Conservation (phyloP, 768 basidiomycete species). For the Xerocomellus chrysenteron region DNA sequence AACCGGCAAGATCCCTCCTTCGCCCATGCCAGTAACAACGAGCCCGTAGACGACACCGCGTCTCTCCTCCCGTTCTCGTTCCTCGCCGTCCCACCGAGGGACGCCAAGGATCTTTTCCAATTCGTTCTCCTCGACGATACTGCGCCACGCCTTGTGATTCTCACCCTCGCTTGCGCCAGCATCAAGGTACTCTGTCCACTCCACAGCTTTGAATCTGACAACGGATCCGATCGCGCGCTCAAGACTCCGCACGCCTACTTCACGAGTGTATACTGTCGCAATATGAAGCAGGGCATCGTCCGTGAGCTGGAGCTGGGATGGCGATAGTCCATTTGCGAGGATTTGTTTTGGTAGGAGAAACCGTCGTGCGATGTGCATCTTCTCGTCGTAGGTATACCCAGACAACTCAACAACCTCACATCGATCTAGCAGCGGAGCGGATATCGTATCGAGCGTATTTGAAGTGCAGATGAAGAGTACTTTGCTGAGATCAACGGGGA, state of each 20-base stretch:
- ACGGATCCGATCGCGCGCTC: slow-evolving; percentile 86
- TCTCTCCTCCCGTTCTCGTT: slow-evolving; percentile 69
- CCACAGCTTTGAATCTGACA: slow-evolving; percentile 90
- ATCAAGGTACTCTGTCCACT: slow-evolving; percentile 71
- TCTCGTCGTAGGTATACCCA: slow-evolving; percentile 89
- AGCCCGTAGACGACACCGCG: slow-evolving; percentile 82
- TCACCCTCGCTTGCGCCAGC: slow-evolving; percentile 16
- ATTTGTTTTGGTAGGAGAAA: slow-evolving; percentile 92
- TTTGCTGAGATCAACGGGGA: slow-evolving; percentile 84
- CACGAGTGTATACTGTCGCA: slow-evolving; percentile 79
- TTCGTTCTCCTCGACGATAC: slow-evolving; percentile 62
- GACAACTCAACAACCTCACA: slow-evolving; percentile 86
- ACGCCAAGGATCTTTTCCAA: slow-evolving; percentile 85
- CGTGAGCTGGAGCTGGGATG: slow-evolving; percentile 59
- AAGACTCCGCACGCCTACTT: slow-evolving; percentile 89
- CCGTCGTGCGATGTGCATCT: slow-evolving; percentile 81
- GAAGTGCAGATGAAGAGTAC: slow-evolving; percentile 93
- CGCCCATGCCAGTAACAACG: slow-evolving; percentile 86
- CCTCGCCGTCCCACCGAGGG: slow-evolving; percentile 77
- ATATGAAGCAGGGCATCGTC: slow-evolving; percentile 71
- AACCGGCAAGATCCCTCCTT: slow-evolving; percentile 81
- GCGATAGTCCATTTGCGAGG: slow-evolving; percentile 67
- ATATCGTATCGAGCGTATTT: slow-evolving; percentile 86
- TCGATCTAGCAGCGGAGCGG: slow-evolving; percentile 82
- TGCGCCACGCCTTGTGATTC: slow-evolving; percentile 47